Evolutionary conservation across 352 stramenopile species (phyloP), one percentile per base, ranked within the genome.

Genomic region (Globisporangium takayamanum): DNA sequence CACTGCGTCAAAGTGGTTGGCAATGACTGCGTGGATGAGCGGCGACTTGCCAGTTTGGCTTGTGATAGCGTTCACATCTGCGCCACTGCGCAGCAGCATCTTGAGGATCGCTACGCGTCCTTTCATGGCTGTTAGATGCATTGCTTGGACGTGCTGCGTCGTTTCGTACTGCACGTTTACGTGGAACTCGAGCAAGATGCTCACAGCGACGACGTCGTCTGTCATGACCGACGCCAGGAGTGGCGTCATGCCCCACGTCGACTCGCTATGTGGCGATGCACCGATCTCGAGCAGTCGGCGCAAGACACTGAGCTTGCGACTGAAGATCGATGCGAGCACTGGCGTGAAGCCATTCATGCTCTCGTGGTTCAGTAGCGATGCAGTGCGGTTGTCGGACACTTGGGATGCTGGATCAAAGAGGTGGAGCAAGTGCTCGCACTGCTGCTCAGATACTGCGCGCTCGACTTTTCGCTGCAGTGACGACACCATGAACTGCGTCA

Each of bases 311-410:
- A 72, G 51, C 33, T 80, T 74, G 5, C 59, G 5, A 36, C 60
- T 59, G 28, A 78, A 78, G 41, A 88, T 83, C n/a, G 74, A 44
- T 4, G 67, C 68, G 2, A 90, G 60, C 37, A 74, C 52, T 26
- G 78, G 76, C 14, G 78, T 88, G 10, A 87, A 69, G 5, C 70
- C 70, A 15, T 87, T 87, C 22, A 61, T 39, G 22, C 80, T 88
- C 47, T 90, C 76, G 18, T 82, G 61, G 26, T 88, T 73, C 14
- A 81, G 45, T 28, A 86, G 36, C 7, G 48, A 33, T 3, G 16
- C 15, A 4, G 20, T 14, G 12, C 33, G 44, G 3, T 26, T 55
- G 4, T 33, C 41, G 11, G 20, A 10, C 22, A 30, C 25, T 2
- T 33, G 33, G 1, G 48, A 56, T 6, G 45, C 33, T 20, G 55